A percentile compares a stretch with the other conserved stretches of the same genome.
These are phyloP conservation scores for Grosmannia clavigera DNA, from an alignment of 2,329 filamentous ascomycete species.

Conservation along the genomic window DNA sequence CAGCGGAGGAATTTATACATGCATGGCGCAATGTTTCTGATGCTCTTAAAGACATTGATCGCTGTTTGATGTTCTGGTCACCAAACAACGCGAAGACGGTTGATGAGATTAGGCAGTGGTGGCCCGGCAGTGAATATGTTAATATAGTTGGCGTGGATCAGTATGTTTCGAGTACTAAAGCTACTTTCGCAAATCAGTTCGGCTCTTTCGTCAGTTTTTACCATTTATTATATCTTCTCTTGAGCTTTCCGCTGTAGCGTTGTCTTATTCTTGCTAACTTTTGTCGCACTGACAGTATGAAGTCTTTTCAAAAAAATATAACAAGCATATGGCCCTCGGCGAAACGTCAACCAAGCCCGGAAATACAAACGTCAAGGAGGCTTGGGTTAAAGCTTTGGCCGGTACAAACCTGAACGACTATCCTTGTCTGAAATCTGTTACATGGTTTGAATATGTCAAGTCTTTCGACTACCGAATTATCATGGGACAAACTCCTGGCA, in stretches of 20 bases:
- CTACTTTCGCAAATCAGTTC: constrained; percentile 1
- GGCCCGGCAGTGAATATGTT: neutral
- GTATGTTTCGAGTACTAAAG: neutral
- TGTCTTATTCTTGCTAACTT: neutral
- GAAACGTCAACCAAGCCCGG: neutral
- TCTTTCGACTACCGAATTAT: neutral
- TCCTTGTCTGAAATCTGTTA: neutral
- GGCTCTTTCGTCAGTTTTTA: neutral
- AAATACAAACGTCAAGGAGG: neutral
- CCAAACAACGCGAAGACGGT: neutral
- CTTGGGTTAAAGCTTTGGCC: neutral
- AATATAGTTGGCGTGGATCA: neutral
- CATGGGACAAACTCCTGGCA: neutral
- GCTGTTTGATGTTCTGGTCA: neutral
- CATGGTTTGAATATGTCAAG: constrained; percentile 1
- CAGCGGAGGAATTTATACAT: neutral
- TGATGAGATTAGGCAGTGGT: neutral
- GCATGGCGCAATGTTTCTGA: neutral
- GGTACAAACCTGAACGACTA: neutral
- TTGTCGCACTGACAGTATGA: neutral
- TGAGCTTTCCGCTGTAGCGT: neutral
- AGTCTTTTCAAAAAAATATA: neutral
- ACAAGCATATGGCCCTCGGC: neutral
- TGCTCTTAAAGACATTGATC: neutral
- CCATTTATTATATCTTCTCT: neutral